Evolutionary conservation across 176 grass and related monocot genomes (phyloP).

Genomic region (Raddia distichophylla): DNA sequence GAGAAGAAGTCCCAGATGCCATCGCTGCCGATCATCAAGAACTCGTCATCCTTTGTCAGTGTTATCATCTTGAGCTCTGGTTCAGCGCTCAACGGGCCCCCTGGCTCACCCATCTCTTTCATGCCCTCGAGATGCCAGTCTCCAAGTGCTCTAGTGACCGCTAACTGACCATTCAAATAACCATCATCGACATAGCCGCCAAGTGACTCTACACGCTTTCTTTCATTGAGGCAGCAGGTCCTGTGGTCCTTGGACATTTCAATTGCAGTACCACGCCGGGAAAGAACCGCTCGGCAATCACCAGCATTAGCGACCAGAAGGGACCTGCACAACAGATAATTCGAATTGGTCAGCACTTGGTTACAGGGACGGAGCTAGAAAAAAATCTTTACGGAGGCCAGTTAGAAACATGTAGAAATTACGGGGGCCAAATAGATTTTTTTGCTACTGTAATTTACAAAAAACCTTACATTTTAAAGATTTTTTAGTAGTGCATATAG

Average conservation of each 20-base stretch:
- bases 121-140: slow-evolving; percentile 91
- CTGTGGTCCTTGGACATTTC: slow-evolving; percentile 92
- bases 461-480: no score
- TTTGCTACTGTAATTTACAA: no score
- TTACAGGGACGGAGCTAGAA: no score
- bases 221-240: slow-evolving; percentile 64
- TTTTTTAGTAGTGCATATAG: no score
- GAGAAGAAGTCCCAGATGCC: slow-evolving; percentile 96
- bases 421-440: no score
- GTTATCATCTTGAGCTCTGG: slow-evolving; percentile 84
- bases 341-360: not conserved
- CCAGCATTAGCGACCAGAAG: slow-evolving; percentile 94
- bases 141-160: slow-evolving; percentile 77
- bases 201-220: slow-evolving; percentile 65
- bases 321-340: slow-evolving; percentile 54
- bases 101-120: slow-evolving; percentile 48
- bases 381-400: no score
- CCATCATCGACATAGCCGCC: slow-evolving; percentile 79
- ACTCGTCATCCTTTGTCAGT: slow-evolving; percentile 76
- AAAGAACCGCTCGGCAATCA: slow-evolving; percentile 88
- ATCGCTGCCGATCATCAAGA: slow-evolving; percentile 88
- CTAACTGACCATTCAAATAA: slow-evolving; percentile 76
- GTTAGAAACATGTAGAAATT: no score
- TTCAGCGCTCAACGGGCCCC: slow-evolving; percentile 74
- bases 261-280: slow-evolving; percentile 57